phyloP scores from a whole-genome alignment of 768 basidiomycete genomes.

The Suillus ampliporus region DNA sequence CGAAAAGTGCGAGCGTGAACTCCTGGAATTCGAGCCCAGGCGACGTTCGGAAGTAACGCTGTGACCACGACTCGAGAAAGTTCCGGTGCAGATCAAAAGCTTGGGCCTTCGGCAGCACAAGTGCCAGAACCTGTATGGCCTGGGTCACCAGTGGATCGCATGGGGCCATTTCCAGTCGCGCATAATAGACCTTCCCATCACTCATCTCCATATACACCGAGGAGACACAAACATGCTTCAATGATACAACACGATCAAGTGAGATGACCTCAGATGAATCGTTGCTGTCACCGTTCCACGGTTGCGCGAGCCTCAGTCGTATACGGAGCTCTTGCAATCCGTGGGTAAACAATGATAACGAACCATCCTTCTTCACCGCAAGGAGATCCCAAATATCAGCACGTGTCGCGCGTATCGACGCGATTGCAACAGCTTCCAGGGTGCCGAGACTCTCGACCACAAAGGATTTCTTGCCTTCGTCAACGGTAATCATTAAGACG shows the following conservation, averaged over 20 bases:
- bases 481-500: slow-evolving; percentile 53
- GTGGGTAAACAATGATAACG: slow-evolving; percentile 65
- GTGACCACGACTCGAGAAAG: slow-evolving; percentile 66
- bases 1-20: slow-evolving; percentile 57
- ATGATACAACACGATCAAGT: slow-evolving; percentile 44
- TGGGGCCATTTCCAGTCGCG: slow-evolving; percentile 61
- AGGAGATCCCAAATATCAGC: slow-evolving; percentile 71
- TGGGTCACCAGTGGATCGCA: slow-evolving; percentile 60
- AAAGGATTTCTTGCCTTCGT: slow-evolving; percentile 46
- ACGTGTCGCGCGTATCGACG: slow-evolving; percentile 68
- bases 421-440: slow-evolving; percentile 55
- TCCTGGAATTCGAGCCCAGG: slow-evolving; percentile 61
- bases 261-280: slow-evolving; percentile 14
- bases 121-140: slow-evolving; percentile 66
- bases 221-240: slow-evolving; percentile 56
- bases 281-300: slow-evolving; percentile 7
- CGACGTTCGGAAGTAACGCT: slow-evolving; percentile 45
- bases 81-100: slow-evolving; percentile 60
- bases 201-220: slow-evolving; percentile 58
- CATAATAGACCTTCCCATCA: slow-evolving; percentile 52
- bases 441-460: slow-evolving; percentile 44
- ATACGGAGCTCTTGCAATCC: slow-evolving; percentile 54
- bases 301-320: slow-evolving; percentile 29
- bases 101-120: slow-evolving; percentile 59
- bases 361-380: slow-evolving; percentile 60